Evolutionary conservation across 257 asterid genomes (phyloP).

Genomic region (Thymus quinquecostatus): DNA sequence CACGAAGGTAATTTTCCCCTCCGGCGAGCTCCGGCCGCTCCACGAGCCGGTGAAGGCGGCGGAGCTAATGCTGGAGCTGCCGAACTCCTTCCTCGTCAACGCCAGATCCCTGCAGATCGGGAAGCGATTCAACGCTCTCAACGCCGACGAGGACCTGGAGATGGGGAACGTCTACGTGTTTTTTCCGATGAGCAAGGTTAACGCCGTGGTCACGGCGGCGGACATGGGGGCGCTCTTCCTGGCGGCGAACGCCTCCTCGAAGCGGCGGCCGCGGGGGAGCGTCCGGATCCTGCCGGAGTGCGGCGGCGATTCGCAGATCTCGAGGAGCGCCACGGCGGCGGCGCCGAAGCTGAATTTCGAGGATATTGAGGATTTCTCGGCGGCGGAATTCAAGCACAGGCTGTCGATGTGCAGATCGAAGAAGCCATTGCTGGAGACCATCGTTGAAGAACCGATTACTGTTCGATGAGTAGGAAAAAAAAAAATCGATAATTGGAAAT

Average conservation of each 20-base stretch:
- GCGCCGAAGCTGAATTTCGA: slow-evolving; percentile 63
- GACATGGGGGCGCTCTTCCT: slow-evolving; percentile 71
- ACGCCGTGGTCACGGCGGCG: slow-evolving; percentile 61
- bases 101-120: slow-evolving; percentile 68
- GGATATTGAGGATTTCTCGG: slow-evolving; percentile 57
- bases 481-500: too few species aligned
- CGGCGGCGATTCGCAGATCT: slow-evolving; percentile 27
- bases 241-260: slow-evolving; percentile 62
- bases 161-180: slow-evolving; percentile 60
- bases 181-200: slow-evolving; percentile 74
- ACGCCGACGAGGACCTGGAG: slow-evolving; percentile 89
- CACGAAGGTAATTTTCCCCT: slow-evolving; percentile 55
- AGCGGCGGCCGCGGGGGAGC: slow-evolving; percentile 44
- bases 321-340: slow-evolving; percentile 16
- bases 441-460: slow-evolving; percentile 61
- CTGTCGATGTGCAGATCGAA: slow-evolving; percentile 72
- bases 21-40: slow-evolving; percentile 54
- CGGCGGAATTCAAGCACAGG: slow-evolving; percentile 58
- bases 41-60: slow-evolving; percentile 53
- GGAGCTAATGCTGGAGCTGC: slow-evolving; percentile 58
- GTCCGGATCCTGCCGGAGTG: slow-evolving; percentile 62
- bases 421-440: slow-evolving; percentile 89
- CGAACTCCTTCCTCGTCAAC: slow-evolving; percentile 64
- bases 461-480: slow-evolving; percentile 35
- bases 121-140: slow-evolving; percentile 63